These are phyloP conservation scores for Sarocladium oryzae DNA, from an alignment of 2,329 filamentous ascomycete species.

Conservation along the genomic window DNA sequence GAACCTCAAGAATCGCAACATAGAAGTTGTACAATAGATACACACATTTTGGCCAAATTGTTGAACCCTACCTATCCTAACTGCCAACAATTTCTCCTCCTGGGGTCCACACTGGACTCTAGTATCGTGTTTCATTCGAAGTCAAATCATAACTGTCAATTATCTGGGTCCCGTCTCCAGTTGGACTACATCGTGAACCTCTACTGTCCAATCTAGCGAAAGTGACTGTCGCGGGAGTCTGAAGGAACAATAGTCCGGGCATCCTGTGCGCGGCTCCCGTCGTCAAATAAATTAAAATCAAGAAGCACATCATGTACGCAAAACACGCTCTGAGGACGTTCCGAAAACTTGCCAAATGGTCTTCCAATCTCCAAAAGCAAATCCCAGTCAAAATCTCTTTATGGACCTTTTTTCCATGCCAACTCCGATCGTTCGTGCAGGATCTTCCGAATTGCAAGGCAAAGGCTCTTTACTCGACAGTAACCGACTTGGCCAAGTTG, in stretches of 20 bases:
- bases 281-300: neutral
- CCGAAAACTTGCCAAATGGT: constrained; percentile 6
- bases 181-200: neutral
- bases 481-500: constrained; percentile 98
- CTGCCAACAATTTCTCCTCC: too few relatives aligned
- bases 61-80: too few relatives aligned
- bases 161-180: constrained; percentile 1
- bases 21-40: constrained; percentile 8
- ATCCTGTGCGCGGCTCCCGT: constrained; percentile 6
- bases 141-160: neutral
- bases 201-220: constrained; percentile 1
- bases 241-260: neutral
- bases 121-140: neutral
- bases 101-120: too few relatives aligned
- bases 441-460: constrained; percentile 3
- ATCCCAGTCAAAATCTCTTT: neutral
- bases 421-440: constrained; percentile 16
- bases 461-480: constrained; percentile 69
- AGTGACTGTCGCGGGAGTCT: neutral
- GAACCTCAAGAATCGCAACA: neutral
- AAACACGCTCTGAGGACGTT: neutral
- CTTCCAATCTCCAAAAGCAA: constrained; percentile 7
- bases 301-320: constrained; percentile 5
- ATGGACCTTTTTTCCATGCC: constrained; percentile 11
- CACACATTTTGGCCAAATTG: neutral